Conservation (phyloP, 345 rosid genomes). For the Melastoma malabathricum region DNA sequence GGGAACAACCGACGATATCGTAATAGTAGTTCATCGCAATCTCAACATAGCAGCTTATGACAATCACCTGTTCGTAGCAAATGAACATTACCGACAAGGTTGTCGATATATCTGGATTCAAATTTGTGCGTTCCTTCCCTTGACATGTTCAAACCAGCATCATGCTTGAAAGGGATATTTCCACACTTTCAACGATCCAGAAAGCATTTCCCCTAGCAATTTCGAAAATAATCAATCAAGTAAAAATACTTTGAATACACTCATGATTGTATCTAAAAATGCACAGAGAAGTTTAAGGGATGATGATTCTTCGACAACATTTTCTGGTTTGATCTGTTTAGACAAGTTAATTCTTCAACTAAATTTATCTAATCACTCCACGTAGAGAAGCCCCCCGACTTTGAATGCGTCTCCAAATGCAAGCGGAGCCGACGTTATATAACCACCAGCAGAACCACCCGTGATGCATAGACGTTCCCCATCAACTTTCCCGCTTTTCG, state of each 20-base stretch:
- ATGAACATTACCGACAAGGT: slow-evolving; percentile 68
- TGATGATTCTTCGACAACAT: too few relatives aligned
- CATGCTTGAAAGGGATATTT: slow-evolving; percentile 22
- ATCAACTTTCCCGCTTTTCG: slow-evolving; percentile 68
- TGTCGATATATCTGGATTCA: slow-evolving; percentile 75
- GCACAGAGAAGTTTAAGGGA: not conserved
- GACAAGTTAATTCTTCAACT: not conserved
- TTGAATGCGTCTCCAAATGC: slow-evolving; percentile 77
- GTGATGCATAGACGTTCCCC: slow-evolving; percentile 70
- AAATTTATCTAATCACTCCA: slow-evolving; percentile 47
- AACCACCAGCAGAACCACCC: slow-evolving; percentile 98
- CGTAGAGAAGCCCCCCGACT: slow-evolving; percentile 86
- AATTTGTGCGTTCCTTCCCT: slow-evolving; percentile 81
- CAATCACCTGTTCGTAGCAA: too few relatives aligned
- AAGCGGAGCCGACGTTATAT: slow-evolving; percentile 87
- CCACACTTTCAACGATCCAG: not conserved
- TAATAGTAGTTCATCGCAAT: too few relatives aligned
- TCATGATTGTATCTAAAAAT: too few relatives aligned
- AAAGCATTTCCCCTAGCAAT: not conserved
- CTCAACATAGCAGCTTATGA: not conserved
- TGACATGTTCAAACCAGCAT: slow-evolving; percentile 68
- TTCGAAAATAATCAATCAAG: too few relatives aligned
- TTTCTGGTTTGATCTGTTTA: too few relatives aligned
- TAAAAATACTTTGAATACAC: too few relatives aligned
- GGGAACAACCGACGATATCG: too few relatives aligned